These are phyloP conservation scores for Henckelia pumila DNA, from an alignment of 257 asterid genomes.

Conservation along the genomic window DNA sequence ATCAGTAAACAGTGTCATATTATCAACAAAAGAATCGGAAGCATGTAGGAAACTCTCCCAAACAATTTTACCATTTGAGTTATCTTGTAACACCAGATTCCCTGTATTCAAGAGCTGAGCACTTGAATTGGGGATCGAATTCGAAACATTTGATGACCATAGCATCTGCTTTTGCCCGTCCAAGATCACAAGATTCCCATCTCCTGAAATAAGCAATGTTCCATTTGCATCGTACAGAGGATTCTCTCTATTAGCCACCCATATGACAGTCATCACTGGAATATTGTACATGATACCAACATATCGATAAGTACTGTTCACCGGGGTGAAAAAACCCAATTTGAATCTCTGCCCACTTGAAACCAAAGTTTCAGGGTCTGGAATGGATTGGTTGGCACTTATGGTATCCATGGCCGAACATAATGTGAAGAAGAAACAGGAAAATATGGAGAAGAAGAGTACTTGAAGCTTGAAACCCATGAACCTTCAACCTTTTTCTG, in stretches of 20 bases:
- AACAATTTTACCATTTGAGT: neutral
- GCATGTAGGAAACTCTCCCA: constrained; percentile 30
- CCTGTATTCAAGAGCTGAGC: constrained; percentile 43
- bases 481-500: neutral
- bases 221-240: too few species aligned
- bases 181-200: neutral
- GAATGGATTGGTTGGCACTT: constrained; percentile 19
- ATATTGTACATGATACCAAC: constrained; percentile 48
- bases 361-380: constrained; percentile 37
- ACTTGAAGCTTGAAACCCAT: constrained; percentile 9
- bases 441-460: neutral
- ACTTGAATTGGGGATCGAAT: constrained; percentile 13
- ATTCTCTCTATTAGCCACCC: too few species aligned
- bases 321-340: too few species aligned
- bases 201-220: too few species aligned
- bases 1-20: constrained; percentile 18
- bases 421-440: constrained; percentile 3
- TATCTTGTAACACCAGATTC: constrained; percentile 29
- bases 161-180: constrained; percentile 35
- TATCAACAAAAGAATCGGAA: constrained; percentile 14
- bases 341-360: constrained; percentile 25
- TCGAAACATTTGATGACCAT: constrained; percentile 38
- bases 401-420: constrained; percentile 29
- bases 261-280: constrained; percentile 26
- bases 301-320: constrained; percentile 27